phyloP scores from a whole-genome alignment of 2,329 filamentous ascomycete genomes.

The Akanthomyces dipterigenus region DNA sequence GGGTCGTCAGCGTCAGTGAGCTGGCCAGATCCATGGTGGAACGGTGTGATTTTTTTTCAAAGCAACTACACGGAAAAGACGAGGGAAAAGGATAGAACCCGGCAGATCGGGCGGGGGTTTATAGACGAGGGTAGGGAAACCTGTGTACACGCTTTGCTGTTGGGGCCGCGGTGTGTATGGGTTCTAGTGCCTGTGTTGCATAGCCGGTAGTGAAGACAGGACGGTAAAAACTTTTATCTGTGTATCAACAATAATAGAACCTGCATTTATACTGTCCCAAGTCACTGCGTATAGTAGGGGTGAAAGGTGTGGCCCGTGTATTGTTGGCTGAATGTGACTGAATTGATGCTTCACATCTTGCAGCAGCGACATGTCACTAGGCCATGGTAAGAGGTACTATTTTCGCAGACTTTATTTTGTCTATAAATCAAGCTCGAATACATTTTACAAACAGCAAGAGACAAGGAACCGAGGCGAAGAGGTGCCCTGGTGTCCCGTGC shows the following conservation, averaged over 20 bases:
- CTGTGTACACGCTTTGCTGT: background rate
- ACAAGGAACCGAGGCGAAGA: background rate
- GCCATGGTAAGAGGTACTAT: background rate
- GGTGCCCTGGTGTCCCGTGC: background rate
- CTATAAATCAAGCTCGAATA: background rate
- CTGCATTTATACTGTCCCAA: too few species aligned
- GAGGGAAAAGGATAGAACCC: background rate
- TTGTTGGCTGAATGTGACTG: too few species aligned
- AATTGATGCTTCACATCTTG: background rate
- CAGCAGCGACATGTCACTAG: background rate
- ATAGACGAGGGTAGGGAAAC: background rate
- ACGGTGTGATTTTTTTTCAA: background rate
- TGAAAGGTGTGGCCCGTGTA: too few species aligned
- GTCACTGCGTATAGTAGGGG: too few species aligned
- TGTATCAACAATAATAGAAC: too few species aligned
- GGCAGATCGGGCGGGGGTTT: background rate
- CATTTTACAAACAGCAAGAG: constrained; percentile 5
- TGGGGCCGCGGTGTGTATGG: background rate
- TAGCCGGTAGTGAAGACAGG: background rate
- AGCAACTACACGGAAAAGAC: background rate
- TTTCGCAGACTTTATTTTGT: constrained; percentile 1
- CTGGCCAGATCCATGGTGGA: background rate
- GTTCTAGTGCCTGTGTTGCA: background rate
- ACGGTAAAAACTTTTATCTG: background rate
- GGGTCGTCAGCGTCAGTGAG: constrained; percentile 21